A percentile compares a stretch with the other conserved stretches of the same genome.
These are phyloP conservation scores for Mimosa pudica DNA, from an alignment of 306 rosid genomes.

Conservation along the genomic window DNA sequence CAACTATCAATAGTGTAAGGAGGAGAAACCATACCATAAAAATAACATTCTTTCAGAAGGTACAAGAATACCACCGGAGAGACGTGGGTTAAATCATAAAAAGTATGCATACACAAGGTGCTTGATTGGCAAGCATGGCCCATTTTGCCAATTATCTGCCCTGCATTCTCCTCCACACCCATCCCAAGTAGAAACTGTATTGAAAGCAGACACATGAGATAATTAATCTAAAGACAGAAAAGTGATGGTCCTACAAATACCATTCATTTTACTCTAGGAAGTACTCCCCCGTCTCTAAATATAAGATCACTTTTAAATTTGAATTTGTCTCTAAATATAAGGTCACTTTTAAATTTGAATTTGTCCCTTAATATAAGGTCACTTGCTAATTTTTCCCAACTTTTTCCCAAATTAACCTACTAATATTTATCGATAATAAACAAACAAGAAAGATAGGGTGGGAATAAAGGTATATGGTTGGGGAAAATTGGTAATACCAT, in stretches of 20 bases:
- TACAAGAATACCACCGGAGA: conserved; percentile 79
- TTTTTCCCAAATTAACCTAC: no score
- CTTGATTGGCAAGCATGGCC: conserved; percentile 38
- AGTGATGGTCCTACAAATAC: neutral
- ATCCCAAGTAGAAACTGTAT: conserved; percentile 40
- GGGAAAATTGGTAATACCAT: no score
- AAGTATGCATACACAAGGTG: conserved; percentile 68
- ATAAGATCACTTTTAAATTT: no score
- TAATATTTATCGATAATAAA: no score
- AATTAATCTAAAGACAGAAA: conserved; percentile 14
- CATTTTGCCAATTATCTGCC: conserved; percentile 23
- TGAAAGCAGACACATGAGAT: conserved; percentile 8
- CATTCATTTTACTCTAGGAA: conserved; percentile 2
- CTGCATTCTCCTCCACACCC: conserved; percentile 61
- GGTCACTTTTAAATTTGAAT: no score
- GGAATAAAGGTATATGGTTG: no score
- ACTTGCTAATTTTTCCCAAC: no score
- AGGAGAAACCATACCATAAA: conserved; percentile 58
- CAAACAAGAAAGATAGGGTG: no score
- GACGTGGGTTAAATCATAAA: conserved; percentile 61
- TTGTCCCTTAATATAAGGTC: no score
- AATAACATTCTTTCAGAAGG: conserved; percentile 82
- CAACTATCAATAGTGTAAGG: conserved; percentile 7
- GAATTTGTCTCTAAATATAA: no score
- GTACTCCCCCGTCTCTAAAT: no score